These are phyloP conservation scores for Colletotrichum neosansevieriae DNA, from an alignment of 2,329 filamentous ascomycete species.

Conservation along the genomic window DNA sequence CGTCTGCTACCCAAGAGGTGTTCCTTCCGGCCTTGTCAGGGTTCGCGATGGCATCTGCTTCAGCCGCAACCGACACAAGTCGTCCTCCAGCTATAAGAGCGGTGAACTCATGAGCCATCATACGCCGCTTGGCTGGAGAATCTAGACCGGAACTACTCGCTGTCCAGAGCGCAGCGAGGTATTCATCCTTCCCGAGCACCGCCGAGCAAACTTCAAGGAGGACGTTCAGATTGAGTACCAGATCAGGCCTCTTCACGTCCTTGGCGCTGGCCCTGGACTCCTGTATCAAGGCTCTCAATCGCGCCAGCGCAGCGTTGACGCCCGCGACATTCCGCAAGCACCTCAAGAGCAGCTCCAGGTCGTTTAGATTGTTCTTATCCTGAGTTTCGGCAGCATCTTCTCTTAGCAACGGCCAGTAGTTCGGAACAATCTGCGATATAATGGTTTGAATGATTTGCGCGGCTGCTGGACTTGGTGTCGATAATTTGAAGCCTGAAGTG, in stretches of 20 bases:
- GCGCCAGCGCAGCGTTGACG: constrained; percentile 80
- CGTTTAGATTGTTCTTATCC: constrained; percentile 45
- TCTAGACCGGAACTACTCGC: constrained; percentile 42
- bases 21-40: constrained; percentile 45
- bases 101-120: constrained; percentile 58
- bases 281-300: constrained; percentile 72
- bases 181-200: constrained; percentile 54
- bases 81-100: constrained; percentile 62
- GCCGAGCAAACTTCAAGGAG: constrained; percentile 58
- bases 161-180: constrained; percentile 55
- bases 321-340: constrained; percentile 82
- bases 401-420: constrained; percentile 80
- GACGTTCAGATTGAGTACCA: constrained; percentile 57
- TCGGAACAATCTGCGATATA: constrained; percentile 79
- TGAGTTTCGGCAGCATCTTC: constrained; percentile 51
- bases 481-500: constrained; percentile 64
- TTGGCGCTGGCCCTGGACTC: constrained; percentile 57
- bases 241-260: constrained; percentile 55
- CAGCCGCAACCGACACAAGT: constrained; percentile 63
- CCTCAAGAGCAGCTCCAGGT: constrained; percentile 65
- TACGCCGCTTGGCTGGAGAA: constrained; percentile 45
- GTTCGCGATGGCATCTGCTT: constrained; percentile 65
- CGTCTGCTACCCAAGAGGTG: constrained; percentile 72
- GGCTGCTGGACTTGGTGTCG: constrained; percentile 72
- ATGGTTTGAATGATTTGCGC: constrained; percentile 82